These are phyloP conservation scores for Abrus pulchellus DNA, from an alignment of 306 rosid species.

Conservation along the genomic window DNA sequence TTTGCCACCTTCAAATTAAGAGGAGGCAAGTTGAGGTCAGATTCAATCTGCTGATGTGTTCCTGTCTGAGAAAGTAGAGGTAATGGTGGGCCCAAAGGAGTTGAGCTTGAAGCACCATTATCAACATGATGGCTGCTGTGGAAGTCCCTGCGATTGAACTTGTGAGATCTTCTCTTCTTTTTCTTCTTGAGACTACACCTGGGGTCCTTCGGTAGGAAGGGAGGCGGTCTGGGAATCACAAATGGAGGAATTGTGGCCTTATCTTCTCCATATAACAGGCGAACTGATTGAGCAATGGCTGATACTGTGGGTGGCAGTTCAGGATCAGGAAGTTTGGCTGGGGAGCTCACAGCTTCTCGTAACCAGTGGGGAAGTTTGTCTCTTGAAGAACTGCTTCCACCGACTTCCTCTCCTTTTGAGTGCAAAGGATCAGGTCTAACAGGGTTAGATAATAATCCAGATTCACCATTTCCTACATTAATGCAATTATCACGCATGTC, in stretches of 20 bases:
- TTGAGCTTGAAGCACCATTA: slow-evolving; percentile 72
- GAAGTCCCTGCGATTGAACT: slow-evolving; percentile 58
- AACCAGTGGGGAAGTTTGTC: slow-evolving; percentile 98
- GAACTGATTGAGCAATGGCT: slow-evolving; percentile 93
- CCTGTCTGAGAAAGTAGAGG: slow-evolving; percentile 65
- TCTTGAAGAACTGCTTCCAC: slow-evolving; percentile 76
- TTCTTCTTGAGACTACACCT: slow-evolving; percentile 77
- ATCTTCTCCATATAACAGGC: slow-evolving; percentile 86
- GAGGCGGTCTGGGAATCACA: slow-evolving; percentile 93
- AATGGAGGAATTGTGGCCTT: slow-evolving; percentile 90
- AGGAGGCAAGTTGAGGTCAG: slow-evolving; percentile 68
- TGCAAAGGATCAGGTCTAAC: slow-evolving; percentile 53
- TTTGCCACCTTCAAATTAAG: slow-evolving; percentile 52
- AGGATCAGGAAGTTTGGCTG: slow-evolving; percentile 76
- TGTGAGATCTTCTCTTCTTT: slow-evolving; percentile 65
- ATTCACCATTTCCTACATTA: slow-evolving; percentile 68
- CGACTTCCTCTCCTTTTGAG: slow-evolving; percentile 63
- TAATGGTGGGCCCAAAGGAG: slow-evolving; percentile 66
- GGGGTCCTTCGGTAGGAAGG: slow-evolving; percentile 88
- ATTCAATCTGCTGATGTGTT: slow-evolving; percentile 60
- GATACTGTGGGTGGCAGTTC: slow-evolving; percentile 91
- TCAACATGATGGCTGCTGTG: slow-evolving; percentile 54
- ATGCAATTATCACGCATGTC: slow-evolving; percentile 53
- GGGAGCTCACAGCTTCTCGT: slow-evolving; percentile 87
- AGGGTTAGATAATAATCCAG: slow-evolving; percentile 62